Evolutionary conservation across 2,329 filamentous ascomycete genomes (phyloP), one percentile per base, ranked within the genome.

Genomic region (Chrysoporthe puriensis): DNA sequence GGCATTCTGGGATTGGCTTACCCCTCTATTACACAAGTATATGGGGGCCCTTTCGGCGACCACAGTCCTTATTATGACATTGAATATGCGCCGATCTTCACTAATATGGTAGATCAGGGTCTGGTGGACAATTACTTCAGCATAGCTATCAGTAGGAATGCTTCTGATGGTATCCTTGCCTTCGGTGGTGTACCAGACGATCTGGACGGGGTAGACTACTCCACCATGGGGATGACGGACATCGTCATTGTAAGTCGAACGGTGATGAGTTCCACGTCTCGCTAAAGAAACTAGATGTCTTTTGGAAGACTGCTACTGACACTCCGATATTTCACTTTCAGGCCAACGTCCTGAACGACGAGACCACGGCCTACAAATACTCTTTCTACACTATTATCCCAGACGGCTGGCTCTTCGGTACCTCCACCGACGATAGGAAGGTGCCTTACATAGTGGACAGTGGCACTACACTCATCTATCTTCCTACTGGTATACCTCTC

Each of bases 321-420:
- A 14, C 11, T 26, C 13, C 11, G 11, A 34, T 26, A 26, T 13
- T 32, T 54, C 4, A 16, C 5, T 14, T 7, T 16, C 61, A 86
- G 84, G 80, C 82, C 54, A 81, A 82, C 61, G 75, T 86, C 44
- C 77, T 74, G 40, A 63, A 74, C 16, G 67, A 73, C 7, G 73
- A 73, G 4, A 73, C 74, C 5, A 80, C 82, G 5, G 75, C 80
- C 1, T 83, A 76, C 74, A 74, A 80, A 67, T 82, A 83, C 68
- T 85, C 84, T 2, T 86, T 84, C 73, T 86, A 86, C 71, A 85
- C 84, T 21, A 80, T 86, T 66, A 76, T 85, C 60, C 81, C 82
- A 0, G 82, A 84, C 66, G 84, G 83, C 3, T 77, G 85, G 68
- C 74, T 75, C 69, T 85, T 79, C 73, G 83, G 79, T 34, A 75